phyloP scores from a whole-genome alignment of 2,329 filamentous ascomycete species.

The Chaetomiaceae sp. region DNA sequence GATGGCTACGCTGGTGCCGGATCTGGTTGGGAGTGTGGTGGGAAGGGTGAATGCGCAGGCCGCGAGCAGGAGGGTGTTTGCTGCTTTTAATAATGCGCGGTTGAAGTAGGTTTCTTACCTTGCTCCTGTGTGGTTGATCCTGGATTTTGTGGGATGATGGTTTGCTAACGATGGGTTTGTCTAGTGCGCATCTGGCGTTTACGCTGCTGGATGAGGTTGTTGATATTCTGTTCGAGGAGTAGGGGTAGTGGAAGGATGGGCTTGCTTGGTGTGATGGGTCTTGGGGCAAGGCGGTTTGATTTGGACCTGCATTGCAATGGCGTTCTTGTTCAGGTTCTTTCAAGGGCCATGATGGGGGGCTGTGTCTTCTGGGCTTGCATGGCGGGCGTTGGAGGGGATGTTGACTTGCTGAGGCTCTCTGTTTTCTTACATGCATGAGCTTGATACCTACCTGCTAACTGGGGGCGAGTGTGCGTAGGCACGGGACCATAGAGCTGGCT shows the following conservation, averaged over 20 bases:
- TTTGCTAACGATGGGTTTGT: conserved; percentile 23
- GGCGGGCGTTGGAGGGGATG: background rate
- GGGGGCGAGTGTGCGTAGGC: too few relatives aligned
- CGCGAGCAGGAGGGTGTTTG: conserved; percentile 83
- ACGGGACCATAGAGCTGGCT: too few relatives aligned
- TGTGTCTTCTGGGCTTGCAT: background rate
- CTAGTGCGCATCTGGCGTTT: conserved; percentile 63
- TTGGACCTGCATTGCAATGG: conserved; percentile 14
- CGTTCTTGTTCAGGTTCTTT: background rate
- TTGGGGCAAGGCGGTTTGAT: background rate
- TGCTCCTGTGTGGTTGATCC: background rate
- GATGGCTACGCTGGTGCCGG: conserved; percentile 83
- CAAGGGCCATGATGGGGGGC: background rate
- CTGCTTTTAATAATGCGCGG: conserved; percentile 83
- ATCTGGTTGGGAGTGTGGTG: conserved; percentile 88
- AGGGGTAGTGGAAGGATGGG: background rate
- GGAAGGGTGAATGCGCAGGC: conserved; percentile 87
- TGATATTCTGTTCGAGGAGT: conserved; percentile 53
- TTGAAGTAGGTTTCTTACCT: conserved; percentile 65
- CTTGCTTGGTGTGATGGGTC: background rate
- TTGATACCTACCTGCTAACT: too few relatives aligned
- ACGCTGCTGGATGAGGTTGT: conserved; percentile 69
- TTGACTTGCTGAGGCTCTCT: background rate
- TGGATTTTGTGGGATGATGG: background rate
- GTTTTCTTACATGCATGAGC: background rate